A percentile compares a stretch with the other conserved stretches of the same genome.
phyloP scores from a whole-genome alignment of 164 flowering plant species.

The Vitis rotundifolia region DNA sequence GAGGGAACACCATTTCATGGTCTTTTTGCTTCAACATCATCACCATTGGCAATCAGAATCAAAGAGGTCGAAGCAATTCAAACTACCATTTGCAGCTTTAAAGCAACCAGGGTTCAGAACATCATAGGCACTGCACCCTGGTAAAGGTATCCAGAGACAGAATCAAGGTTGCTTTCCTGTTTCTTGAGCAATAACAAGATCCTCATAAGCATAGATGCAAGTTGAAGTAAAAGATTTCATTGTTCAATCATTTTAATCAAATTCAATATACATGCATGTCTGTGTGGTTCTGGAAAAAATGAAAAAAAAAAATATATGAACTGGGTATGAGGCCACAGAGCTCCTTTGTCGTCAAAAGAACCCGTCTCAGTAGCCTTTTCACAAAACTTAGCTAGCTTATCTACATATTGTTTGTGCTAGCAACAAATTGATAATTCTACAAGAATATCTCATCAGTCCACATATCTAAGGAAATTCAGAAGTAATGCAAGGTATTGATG shows the following conservation, averaged over 20 bases:
- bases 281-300: not conserved
- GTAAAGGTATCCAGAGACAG: too few species aligned
- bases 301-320: not conserved
- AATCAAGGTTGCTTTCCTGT: too few species aligned
- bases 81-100: too few species aligned
- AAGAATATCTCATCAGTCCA: not conserved
- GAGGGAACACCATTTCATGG: too few species aligned
- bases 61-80: too few species aligned
- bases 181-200: too few species aligned
- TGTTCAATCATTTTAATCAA: not conserved
- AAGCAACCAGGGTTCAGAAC: too few species aligned
- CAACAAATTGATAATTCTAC: constrained; percentile 5
- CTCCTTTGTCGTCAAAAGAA: not conserved
- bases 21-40: too few species aligned
- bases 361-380: not conserved
- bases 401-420: not conserved
- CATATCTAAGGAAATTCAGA: not conserved
- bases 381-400: not conserved
- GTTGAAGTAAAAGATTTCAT: not conserved
- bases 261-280: not conserved
- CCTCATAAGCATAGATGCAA: too few species aligned
- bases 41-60: too few species aligned
- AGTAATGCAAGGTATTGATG: constrained; percentile 5
- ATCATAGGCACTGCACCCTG: too few species aligned
- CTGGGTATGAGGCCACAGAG: not conserved